Evolutionary conservation across 768 basidiomycete genomes (phyloP).

Genomic region (Thelephora ganbajun): DNA sequence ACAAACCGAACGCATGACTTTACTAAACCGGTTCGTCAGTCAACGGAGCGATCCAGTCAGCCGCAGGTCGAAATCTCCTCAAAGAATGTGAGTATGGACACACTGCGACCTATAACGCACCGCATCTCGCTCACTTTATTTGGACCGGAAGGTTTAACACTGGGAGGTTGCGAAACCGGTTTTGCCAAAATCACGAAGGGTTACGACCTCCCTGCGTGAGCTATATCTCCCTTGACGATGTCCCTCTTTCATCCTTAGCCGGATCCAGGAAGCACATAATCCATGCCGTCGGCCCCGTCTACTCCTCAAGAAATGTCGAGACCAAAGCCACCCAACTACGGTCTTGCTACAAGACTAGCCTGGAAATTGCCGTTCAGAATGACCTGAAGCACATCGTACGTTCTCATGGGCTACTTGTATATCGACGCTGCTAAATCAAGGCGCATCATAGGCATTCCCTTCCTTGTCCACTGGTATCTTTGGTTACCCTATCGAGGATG

Average conservation of each 20-base stretch:
- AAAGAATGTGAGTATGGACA: slow-evolving; percentile 47
- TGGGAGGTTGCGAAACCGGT: slow-evolving; percentile 60
- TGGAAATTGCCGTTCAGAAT: slow-evolving; percentile 47
- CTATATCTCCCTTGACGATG: slow-evolving; percentile 7
- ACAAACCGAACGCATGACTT: no score
- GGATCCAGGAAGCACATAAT: slow-evolving; percentile 49
- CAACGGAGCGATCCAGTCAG: slow-evolving; percentile 70
- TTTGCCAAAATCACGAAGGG: slow-evolving; percentile 70
- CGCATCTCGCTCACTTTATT: not conserved
- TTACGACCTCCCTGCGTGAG: slow-evolving; percentile 65
- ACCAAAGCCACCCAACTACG: slow-evolving; percentile 38
- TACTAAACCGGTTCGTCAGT: slow-evolving; percentile 26
- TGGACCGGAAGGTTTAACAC: slow-evolving; percentile 32
- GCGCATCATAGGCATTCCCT: slow-evolving; percentile 54
- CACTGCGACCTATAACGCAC: no score
- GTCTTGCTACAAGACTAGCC: slow-evolving; percentile 54
- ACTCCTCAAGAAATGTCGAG: slow-evolving; percentile 26
- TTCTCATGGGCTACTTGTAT: slow-evolving; percentile 2
- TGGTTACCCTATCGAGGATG: slow-evolving; percentile 61
- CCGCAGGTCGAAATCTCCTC: slow-evolving; percentile 51
- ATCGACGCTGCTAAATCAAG: not conserved
- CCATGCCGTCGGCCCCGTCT: slow-evolving; percentile 73
- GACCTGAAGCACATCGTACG: slow-evolving; percentile 51
- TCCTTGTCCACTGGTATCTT: slow-evolving; percentile 73
- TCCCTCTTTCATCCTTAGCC: not conserved